These are phyloP conservation scores for Verticillium isaacii DNA, from an alignment of 2,329 filamentous ascomycete species.

Conservation along the genomic window DNA sequence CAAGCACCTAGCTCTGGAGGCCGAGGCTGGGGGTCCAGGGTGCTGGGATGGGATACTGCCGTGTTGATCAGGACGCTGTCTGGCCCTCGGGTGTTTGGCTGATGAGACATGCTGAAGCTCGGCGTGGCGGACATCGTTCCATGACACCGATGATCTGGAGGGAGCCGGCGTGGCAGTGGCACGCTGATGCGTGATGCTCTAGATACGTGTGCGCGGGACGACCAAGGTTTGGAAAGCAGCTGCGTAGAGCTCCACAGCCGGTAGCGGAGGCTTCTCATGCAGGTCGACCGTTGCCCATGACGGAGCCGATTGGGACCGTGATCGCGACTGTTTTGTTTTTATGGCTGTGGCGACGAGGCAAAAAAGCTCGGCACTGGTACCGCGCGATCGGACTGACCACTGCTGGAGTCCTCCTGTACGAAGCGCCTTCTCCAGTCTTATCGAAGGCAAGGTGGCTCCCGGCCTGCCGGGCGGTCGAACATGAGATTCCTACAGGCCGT, in stretches of 20 bases:
- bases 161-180: background rate
- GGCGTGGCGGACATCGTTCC: background rate
- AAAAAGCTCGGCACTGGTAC: background rate
- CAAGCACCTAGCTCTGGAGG: background rate
- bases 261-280: background rate
- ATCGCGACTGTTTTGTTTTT: no score
- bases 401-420: no score
- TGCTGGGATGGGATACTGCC: background rate
- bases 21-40: background rate
- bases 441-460: no score
- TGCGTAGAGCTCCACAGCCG: background rate
- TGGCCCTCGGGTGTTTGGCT: background rate
- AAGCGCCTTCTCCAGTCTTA: no score
- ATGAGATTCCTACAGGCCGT: no score
- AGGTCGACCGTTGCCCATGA: background rate
- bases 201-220: no score
- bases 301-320: background rate
- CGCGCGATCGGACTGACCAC: no score
- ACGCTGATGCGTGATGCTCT: no score
- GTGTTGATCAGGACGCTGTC: background rate
- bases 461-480: no score
- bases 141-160: background rate
- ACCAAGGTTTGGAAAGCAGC: background rate
- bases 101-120: background rate
- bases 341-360: background rate